A percentile compares a stretch with the other conserved stretches of the same genome.
Conservation (phyloP, 2,329 filamentous ascomycete genomes). For the Curvularia lunata region DNA sequence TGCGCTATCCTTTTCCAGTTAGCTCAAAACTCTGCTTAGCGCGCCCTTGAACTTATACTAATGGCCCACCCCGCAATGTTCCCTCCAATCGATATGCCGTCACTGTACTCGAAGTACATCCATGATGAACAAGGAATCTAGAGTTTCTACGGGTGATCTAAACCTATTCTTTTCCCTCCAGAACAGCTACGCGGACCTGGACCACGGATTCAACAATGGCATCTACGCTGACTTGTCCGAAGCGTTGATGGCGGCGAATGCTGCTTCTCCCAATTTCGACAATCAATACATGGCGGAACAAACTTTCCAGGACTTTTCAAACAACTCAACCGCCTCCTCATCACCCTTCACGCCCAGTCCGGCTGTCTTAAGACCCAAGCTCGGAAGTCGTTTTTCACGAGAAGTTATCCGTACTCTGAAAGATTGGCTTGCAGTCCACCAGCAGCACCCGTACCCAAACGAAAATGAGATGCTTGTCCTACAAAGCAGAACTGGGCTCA, state of each 20-base stretch:
- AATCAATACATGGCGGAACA: slow-evolving; percentile 11
- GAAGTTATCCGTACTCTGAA: slow-evolving; percentile 34
- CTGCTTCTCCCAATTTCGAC: slow-evolving; percentile 5
- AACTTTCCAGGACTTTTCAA: slow-evolving; percentile 10
- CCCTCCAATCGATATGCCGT: background rate
- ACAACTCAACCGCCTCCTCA: slow-evolving; percentile 21
- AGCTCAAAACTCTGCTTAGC: slow-evolving; percentile 3
- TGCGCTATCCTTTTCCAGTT: slow-evolving; percentile 12
- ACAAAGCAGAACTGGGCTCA: slow-evolving; percentile 31
- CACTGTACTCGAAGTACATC: background rate
- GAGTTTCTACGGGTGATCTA: background rate
- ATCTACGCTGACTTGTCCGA: slow-evolving; percentile 14
- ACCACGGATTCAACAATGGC: slow-evolving; percentile 6
- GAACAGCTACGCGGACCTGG: background rate
- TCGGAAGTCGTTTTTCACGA: slow-evolving; percentile 33
- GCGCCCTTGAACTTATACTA: background rate
- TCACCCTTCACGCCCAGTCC: slow-evolving; percentile 18
- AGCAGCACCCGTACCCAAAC: slow-evolving; percentile 31
- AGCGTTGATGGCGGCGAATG: slow-evolving; percentile 4
- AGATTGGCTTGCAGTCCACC: slow-evolving; percentile 33
- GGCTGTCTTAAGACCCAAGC: slow-evolving; percentile 20
- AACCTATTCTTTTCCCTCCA: slow-evolving; percentile 4
- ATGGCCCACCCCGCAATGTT: slow-evolving; percentile 5
- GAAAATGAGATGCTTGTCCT: slow-evolving; percentile 29
- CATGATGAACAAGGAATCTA: slow-evolving; percentile 4